These are phyloP conservation scores for Lepidium sativum DNA, from an alignment of 345 rosid genomes.

Conservation along the genomic window DNA sequence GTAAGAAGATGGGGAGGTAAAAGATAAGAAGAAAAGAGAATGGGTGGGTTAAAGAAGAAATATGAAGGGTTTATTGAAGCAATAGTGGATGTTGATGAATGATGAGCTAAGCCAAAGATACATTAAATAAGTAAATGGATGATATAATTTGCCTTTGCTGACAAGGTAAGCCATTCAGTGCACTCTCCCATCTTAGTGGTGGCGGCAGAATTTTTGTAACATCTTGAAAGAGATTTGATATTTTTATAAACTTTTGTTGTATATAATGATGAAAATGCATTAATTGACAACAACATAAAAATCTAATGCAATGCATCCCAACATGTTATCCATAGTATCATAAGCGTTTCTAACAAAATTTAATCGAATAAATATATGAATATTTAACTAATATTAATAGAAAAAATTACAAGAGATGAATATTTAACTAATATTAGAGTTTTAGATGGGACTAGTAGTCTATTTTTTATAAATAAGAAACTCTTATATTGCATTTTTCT, in stretches of 20 bases:
- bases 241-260: not conserved
- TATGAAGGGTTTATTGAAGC: not conserved
- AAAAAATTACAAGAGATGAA: too few species aligned
- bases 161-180: not conserved
- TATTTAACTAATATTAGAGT: too few species aligned
- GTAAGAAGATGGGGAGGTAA: not conserved
- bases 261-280: not conserved
- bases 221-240: not conserved
- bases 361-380: too few species aligned
- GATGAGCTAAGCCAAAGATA: slow-evolving; percentile 13
- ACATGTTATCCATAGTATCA: not conserved
- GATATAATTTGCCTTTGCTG: not conserved
- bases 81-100: slow-evolving; percentile 14
- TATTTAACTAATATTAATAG: too few species aligned
- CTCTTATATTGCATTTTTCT: too few species aligned
- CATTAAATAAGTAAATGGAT: not conserved
- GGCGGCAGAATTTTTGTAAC: slow-evolving; percentile 21
- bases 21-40: not conserved
- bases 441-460: too few species aligned
- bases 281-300: too few species aligned
- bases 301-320: not conserved
- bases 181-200: slow-evolving; percentile 3
- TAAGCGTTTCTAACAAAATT: too few species aligned
- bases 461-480: too few species aligned
- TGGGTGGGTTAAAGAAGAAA: slow-evolving; percentile 12